Evolutionary conservation across 768 basidiomycete genomes (phyloP).

Genomic region (Lepiota venenata): DNA sequence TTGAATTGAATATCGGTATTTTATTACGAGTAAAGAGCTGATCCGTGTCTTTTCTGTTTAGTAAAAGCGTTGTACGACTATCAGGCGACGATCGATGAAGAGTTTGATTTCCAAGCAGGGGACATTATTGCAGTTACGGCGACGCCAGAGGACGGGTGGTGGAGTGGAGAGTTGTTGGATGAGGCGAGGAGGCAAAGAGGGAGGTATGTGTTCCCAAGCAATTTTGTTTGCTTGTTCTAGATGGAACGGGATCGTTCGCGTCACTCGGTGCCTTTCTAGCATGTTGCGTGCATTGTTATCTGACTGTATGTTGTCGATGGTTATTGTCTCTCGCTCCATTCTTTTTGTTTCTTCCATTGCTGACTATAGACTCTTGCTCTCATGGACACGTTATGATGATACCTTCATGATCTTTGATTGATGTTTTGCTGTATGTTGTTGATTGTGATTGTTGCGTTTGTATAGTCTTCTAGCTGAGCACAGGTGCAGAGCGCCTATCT

Average conservation of each 20-base stretch:
- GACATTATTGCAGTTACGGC: constrained; percentile 95
- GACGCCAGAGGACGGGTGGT: constrained; percentile 97
- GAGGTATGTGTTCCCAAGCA: constrained; percentile 82
- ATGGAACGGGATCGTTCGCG: too few species aligned
- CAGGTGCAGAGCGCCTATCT: too few species aligned
- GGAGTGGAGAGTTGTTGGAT: constrained; percentile 87
- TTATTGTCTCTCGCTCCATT: neutral
- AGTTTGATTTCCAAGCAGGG: constrained; percentile 93
- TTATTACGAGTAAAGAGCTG: neutral
- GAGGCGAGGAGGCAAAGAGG: constrained; percentile 69
- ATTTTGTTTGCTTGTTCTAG: constrained; percentile 80
- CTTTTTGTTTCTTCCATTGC: neutral
- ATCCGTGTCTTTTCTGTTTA: constrained; percentile 24
- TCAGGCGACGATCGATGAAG: constrained; percentile 79
- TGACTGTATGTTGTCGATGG: constrained; percentile 4
- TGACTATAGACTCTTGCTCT: neutral
- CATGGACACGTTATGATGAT: neutral
- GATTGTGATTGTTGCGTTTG: too few species aligned
- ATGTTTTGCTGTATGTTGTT: neutral
- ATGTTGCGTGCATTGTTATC: neutral
- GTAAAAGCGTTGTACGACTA: constrained; percentile 93
- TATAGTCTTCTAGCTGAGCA: too few species aligned
- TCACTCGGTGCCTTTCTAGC: too few species aligned
- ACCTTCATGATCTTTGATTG: neutral
- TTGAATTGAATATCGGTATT: neutral